Percentiles rank a stretch among this genome's conserved stretches.
These are phyloP conservation scores for Didymella glomerata DNA, from an alignment of 2,329 filamentous ascomycete species.

Conservation along the genomic window DNA sequence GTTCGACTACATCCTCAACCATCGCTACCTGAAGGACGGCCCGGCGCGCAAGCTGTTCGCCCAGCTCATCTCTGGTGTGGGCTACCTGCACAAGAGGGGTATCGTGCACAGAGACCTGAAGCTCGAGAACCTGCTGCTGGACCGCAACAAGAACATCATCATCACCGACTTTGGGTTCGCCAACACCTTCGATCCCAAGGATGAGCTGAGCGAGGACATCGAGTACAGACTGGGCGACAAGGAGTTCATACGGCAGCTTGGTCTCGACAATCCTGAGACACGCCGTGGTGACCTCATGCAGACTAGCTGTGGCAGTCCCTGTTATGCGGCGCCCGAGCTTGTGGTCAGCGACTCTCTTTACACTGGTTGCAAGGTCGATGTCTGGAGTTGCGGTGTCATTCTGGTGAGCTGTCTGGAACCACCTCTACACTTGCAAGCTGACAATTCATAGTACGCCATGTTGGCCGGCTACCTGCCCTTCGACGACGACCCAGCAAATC, in stretches of 20 bases:
- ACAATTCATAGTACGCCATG: conserved; percentile 84
- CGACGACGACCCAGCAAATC: conserved; percentile 97
- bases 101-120: conserved; percentile 98
- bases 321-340: conserved; percentile 94
- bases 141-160: conserved; percentile 98
- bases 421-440: conserved; percentile 24
- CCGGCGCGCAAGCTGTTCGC: conserved; percentile 91
- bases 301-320: conserved; percentile 97
- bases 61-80: conserved; percentile 93
- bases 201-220: conserved; percentile 89
- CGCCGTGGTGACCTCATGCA: conserved; percentile 96
- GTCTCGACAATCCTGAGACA: conserved; percentile 80
- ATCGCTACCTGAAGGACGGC: conserved; percentile 94
- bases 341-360: conserved; percentile 98
- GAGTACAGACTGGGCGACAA: conserved; percentile 87
- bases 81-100: conserved; percentile 97
- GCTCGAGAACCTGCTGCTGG: conserved; percentile 91
- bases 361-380: conserved; percentile 96
- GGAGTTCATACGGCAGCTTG: conserved; percentile 84
- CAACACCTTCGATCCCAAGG: conserved; percentile 90
- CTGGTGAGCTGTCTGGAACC: conserved; percentile 69
- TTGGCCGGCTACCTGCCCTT: conserved; percentile 96
- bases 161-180: conserved; percentile 99
- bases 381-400: conserved; percentile 99
- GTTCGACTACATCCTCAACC: conserved; percentile 97